Percentiles rank a stretch among this genome's conserved stretches.
Conservation (phyloP, 768 basidiomycete genomes). For the Boletus speciosus region DNA sequence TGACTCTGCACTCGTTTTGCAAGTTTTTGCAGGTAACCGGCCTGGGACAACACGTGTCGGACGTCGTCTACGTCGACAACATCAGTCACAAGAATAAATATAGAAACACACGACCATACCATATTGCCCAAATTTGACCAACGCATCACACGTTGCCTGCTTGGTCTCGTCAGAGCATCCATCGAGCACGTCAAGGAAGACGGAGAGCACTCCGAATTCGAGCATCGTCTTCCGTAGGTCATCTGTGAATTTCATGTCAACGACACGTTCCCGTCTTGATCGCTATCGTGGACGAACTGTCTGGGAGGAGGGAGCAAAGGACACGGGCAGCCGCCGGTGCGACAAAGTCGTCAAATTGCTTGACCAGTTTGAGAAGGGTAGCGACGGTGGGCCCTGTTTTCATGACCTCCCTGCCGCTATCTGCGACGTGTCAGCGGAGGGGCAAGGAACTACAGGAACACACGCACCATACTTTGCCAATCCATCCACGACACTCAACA, state of each 20-base stretch:
- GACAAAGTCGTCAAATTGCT: constrained; percentile 27
- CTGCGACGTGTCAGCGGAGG: not conserved
- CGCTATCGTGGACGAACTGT: constrained; percentile 11
- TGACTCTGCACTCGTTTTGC: constrained; percentile 14
- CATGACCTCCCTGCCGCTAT: constrained; percentile 7
- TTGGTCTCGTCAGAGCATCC: constrained; percentile 20
- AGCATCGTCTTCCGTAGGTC: constrained; percentile 21
- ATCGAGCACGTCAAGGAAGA: constrained; percentile 20
- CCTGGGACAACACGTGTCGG: not conserved
- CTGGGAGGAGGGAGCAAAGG: constrained; percentile 21
- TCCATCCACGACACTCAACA: constrained; percentile 18
- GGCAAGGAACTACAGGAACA: not conserved
- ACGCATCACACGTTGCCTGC: constrained; percentile 7
- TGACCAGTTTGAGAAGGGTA: constrained; percentile 20
- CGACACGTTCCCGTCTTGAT: not conserved
- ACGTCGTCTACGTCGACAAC: constrained; percentile 7
- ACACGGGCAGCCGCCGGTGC: constrained; percentile 26
- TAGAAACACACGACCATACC: constrained; percentile 5
- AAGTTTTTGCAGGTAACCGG: constrained; percentile 9
- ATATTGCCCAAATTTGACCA: constrained; percentile 16
- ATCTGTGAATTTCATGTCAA: constrained; percentile 10
- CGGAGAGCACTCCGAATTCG: constrained; percentile 8
- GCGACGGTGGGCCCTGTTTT: constrained; percentile 1
- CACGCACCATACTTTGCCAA: constrained; percentile 15
- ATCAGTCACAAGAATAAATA: not conserved